Percentiles rank a stretch among this genome's conserved stretches.
Evolutionary conservation across 2,329 filamentous ascomycete genomes (phyloP).

Genomic region (Trichophaea hybrida): DNA sequence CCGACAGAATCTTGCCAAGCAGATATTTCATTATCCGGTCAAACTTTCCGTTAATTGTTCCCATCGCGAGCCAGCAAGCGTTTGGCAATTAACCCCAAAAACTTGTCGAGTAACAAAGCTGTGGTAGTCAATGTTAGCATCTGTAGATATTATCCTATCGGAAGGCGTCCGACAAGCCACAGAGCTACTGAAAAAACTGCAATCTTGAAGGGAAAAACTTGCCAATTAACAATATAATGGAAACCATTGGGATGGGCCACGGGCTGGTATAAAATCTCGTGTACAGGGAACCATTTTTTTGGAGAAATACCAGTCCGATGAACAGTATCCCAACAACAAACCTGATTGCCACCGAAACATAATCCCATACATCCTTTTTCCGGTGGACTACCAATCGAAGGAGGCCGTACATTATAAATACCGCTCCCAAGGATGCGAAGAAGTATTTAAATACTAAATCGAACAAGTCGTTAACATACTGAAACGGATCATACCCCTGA

Average conservation of each 20-base stretch:
- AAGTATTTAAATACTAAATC: conserved; percentile 31
- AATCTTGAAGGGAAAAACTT: neutral
- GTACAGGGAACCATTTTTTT: neutral
- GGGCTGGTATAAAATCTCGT: neutral
- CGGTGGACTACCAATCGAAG: conserved; percentile 34
- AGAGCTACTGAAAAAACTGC: too few relatives aligned
- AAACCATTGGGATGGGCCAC: neutral
- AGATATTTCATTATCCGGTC: too few relatives aligned
- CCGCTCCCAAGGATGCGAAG: conserved; percentile 28
- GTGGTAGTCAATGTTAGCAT: neutral
- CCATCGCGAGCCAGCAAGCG: too few relatives aligned
- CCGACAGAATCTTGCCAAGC: too few relatives aligned
- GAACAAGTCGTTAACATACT: conserved; percentile 27
- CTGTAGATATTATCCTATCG: too few relatives aligned
- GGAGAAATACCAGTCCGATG: conserved; percentile 17
- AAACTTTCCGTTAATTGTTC: too few relatives aligned
- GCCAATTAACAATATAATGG: neutral
- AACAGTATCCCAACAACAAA: conserved; percentile 27
- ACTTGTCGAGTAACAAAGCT: neutral
- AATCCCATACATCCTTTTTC: conserved; percentile 33
- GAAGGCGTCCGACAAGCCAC: too few relatives aligned
- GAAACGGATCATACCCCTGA: neutral
- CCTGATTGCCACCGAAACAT: conserved; percentile 30
- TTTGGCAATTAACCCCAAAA: too few relatives aligned
- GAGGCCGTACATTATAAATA: conserved; percentile 28